Evolutionary conservation across 2,329 filamentous ascomycete species (phyloP), one percentile per base, ranked within the genome.

Genomic region (Plenodomus tracheiphilus): DNA sequence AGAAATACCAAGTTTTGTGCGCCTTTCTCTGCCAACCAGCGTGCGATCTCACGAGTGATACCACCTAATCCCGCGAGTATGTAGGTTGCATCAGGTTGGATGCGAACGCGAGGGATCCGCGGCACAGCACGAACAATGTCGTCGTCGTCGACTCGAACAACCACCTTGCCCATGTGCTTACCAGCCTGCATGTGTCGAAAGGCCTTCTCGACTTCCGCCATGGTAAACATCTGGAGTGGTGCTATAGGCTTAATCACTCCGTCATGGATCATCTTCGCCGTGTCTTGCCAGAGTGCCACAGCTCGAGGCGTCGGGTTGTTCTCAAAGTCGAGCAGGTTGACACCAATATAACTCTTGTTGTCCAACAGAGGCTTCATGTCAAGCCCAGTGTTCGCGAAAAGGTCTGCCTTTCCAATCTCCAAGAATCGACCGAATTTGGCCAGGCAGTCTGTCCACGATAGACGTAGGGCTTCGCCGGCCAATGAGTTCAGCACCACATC

Each of bases 131-230:
- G 53, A n/a, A 44, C n/a, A n/a, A n/a, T n/a, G 11, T 57, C 51
- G n/a, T n/a, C n/a, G n/a, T n/a, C n/a, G n/a, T n/a, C n/a, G n/a
- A n/a, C n/a, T n/a, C n/a, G n/a, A 11, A 77, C 56, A 10, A 76
- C 68, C 1, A 76, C 54, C 54, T 77, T 77, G 4, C 75, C 74
- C 8, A 66, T 68, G 36, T 74, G 70, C 20, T 67, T 67, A 0
- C 73, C 70, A 15, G 37, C 25, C 52, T 50, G 22, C 64, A 68
- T 19, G 72, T 62, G 44, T 42, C 56, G 16, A 54, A 48, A 38
- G 0, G 54, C 52, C 10, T 42, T 38, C 40, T 52, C 43, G 15
- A 55, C 19, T 15, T 48, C 32, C 19, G 37, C 17, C 22, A 51
- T 40, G 13, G 49, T 28, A 8, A 49, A 49, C n/a, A 43, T 39